Evolutionary conservation across 495 filamentous ascomycete species (phyloP), one percentile per base, ranked within the genome.

Genomic region (Podospora comata): DNA sequence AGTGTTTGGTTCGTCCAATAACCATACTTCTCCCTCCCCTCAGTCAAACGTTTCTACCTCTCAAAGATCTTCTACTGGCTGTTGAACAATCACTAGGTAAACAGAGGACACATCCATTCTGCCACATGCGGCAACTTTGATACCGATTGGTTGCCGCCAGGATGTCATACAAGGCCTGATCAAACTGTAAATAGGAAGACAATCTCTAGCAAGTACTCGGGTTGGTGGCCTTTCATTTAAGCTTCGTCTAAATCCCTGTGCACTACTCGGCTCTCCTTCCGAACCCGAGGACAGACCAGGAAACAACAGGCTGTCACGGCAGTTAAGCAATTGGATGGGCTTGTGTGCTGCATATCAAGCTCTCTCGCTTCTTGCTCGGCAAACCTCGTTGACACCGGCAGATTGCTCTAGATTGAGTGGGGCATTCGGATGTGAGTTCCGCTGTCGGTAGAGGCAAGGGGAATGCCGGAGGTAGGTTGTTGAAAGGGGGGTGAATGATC

Each of bases 201-300:
- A 19, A 19, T 58, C 55, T 20, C 18, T 20, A 13, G 18, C n/a
- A 20, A 58, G 55, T n/a, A 58, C 18, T 4, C n/a, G 55, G 23
- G 55, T 48, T 48, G 39, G 39, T 48, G 39, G 39, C 39, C 39
- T 48, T 48, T 48, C 39, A 48, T 13, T 48, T 16, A 48, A 11
- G 39, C 39, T 48, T 48, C 39, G 55, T 19, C 55, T 20, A 26
- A 58, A 20, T 19, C 55, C n/a, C n/a, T 58, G 55, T 18, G 2
- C 32, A 39, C 34, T 63, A n/a, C 61, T 63, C 61, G 61, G 61
- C 6, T 63, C 30, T 63, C 32, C 61, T 32, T 63, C 61, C 61
- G 61, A 63, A 16, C 5, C 23, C 28, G 16, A 61, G 9, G 28
- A 1, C 23, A 9, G 23, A 32, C 27, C 20, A 27, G 59, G 20